Evolutionary conservation across 1,284 basidiomycete genomes (phyloP), one percentile per base, ranked within the genome.

Genomic region (Abortiporus biennis): DNA sequence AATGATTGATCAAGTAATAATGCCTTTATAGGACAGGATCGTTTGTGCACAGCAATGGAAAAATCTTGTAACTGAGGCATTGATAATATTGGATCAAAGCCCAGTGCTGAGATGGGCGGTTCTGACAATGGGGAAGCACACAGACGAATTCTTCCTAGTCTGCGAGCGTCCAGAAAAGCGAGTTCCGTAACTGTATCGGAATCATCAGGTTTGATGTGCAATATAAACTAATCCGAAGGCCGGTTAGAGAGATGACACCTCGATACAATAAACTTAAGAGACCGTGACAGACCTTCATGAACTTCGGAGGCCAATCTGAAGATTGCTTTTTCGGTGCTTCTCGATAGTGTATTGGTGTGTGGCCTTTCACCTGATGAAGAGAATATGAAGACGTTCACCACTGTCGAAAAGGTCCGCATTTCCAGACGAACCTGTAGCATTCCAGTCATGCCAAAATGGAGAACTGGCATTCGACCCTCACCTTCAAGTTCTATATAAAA

Each of bases 391-490:
- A 9, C 12, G 9, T 11, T 17, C 8, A 34, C 16, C 16, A 11
- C n/a, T n/a, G 8, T 9, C 16, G 9, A 34, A 17, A 9, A 9
- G 12, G 20, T 39, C 13, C n/a, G n/a, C 25, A 17, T 13, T 6
- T 21, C 21, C n/a, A n/a, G 9, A 24, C 17, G 8, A 47, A 84
- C 83, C 65, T 85, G 80, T 27, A 91, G 67, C 78, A 82, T 80
- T 6, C 87, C 86, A 2, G 85, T 89, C 87, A 90, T 90, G 2
- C 87, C 87, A 51, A 90, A 86, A 57, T 90, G 86, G 44, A 89
- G 65, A 3, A 89, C 80, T 2, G 85, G 86, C 49, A 75, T 62
- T 54, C 68, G 67, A 0, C 84, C 84, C 17, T 68, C 50, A 3
- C 84, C 85, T 30, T 77, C 74, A 1, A 90, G 68, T 33, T 71